Percentiles rank a stretch among this genome's conserved stretches.
Evolutionary conservation across 352 stramenopile genomes (phyloP).

Genomic region (Phytophthora fragariaefolia): DNA sequence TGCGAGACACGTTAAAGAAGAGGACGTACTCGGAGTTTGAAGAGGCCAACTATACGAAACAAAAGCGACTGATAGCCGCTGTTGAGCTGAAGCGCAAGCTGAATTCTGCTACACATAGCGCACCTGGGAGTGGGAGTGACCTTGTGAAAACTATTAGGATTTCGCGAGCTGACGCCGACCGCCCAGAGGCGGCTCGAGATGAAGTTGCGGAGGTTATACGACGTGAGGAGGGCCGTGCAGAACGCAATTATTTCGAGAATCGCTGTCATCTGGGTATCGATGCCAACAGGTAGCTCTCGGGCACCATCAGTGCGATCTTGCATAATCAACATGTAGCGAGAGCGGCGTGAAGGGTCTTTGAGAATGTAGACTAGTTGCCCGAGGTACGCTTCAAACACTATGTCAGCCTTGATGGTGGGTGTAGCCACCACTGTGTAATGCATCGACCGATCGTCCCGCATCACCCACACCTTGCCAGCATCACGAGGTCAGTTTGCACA

Average conservation of each 20-base stretch:
- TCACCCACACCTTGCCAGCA: neutral
- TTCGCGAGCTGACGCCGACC: too few species aligned
- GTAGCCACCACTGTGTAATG: neutral
- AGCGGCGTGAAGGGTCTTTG: neutral
- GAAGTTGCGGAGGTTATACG: too few species aligned
- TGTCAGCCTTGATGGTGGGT: neutral
- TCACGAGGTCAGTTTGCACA: neutral
- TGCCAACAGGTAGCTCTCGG: neutral
- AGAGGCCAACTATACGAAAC: neutral
- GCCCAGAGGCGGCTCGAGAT: too few species aligned
- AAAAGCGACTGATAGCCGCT: neutral
- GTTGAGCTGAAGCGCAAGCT: neutral
- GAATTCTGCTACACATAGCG: neutral
- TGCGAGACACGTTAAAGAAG: constrained; percentile 3
- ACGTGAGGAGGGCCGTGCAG: too few species aligned
- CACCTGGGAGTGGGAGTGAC: too few species aligned
- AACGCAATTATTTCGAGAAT: too few species aligned
- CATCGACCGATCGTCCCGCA: neutral
- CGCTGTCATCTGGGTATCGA: too few species aligned
- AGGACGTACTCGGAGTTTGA: constrained; percentile 1
- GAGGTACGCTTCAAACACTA: neutral
- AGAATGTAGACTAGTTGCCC: neutral
- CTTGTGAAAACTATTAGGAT: too few species aligned
- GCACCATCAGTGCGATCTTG: too few species aligned
- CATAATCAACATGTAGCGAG: neutral